A percentile compares a stretch with the other conserved stretches of the same genome.
Conservation (phyloP, 805 yeast genomes). For the Ogataea siamensis region DNA sequence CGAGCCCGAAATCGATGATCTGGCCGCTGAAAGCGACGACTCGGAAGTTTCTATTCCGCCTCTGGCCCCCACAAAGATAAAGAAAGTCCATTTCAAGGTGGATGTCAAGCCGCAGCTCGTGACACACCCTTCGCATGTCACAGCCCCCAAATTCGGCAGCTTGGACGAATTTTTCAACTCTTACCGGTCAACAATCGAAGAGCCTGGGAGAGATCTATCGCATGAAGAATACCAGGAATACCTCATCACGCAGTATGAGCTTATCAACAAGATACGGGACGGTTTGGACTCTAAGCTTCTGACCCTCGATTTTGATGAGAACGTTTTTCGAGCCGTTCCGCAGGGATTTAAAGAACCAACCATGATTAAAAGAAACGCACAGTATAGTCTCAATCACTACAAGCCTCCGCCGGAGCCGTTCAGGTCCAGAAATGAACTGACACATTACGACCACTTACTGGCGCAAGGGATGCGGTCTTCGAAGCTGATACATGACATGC, state of each 20-base stretch:
- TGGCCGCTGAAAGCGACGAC: slow-evolving; percentile 11
- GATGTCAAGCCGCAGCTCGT: slow-evolving; percentile 45
- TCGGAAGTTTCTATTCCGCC: slow-evolving; percentile 23
- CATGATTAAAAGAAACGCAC: slow-evolving; percentile 35
- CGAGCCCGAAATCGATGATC: slow-evolving; percentile 7
- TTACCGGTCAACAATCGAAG: slow-evolving; percentile 57
- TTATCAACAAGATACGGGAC: slow-evolving; percentile 43
- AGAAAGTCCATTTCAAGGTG: slow-evolving; percentile 33
- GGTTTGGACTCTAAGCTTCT: slow-evolving; percentile 46
- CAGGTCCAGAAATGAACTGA: slow-evolving; percentile 35
- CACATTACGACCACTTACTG: slow-evolving; percentile 71
- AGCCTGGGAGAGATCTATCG: slow-evolving; percentile 44
- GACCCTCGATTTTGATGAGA: slow-evolving; percentile 43
- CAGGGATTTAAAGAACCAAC: slow-evolving; percentile 40
- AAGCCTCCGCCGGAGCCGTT: slow-evolving; percentile 44
- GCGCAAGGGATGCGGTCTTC: slow-evolving; percentile 75
- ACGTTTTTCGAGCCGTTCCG: slow-evolving; percentile 45
- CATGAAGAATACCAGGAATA: slow-evolving; percentile 59
- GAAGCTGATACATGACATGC: slow-evolving; percentile 62
- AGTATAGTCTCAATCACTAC: slow-evolving; percentile 29
- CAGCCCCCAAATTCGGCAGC: slow-evolving; percentile 42
- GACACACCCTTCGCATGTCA: slow-evolving; percentile 59
- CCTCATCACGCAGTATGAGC: slow-evolving; percentile 48
- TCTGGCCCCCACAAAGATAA: slow-evolving; percentile 20
- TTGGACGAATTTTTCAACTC: slow-evolving; percentile 50